Conservation (phyloP, 1,139 yeast species). For the Sugiyamaella castrensis region DNA sequence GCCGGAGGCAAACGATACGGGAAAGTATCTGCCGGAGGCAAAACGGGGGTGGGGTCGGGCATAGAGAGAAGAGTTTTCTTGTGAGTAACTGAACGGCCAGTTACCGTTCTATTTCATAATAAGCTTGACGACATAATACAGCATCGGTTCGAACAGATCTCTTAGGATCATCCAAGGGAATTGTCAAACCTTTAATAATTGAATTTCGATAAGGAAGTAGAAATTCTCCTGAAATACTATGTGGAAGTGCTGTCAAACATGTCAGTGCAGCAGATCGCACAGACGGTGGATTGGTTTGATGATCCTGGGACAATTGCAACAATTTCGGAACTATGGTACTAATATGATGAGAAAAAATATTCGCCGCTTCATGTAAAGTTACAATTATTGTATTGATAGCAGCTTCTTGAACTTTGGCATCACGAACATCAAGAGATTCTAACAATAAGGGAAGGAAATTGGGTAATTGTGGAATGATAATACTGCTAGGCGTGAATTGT, state of each 20-base stretch:
- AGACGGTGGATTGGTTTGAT: conserved; percentile 32
- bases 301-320: conserved; percentile 34
- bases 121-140: conserved; percentile 74
- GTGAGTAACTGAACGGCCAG: too few relatives aligned
- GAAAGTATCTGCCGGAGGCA: too few relatives aligned
- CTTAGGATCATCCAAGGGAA: conserved; percentile 67
- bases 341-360: conserved; percentile 51
- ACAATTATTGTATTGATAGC: conserved; percentile 48
- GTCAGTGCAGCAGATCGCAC: conserved; percentile 59
- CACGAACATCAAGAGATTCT: conserved; percentile 55
- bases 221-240: conserved; percentile 40
- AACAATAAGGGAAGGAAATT: conserved; percentile 68
- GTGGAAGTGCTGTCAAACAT: conserved; percentile 51
- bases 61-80: not conserved
- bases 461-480: conserved; percentile 59
- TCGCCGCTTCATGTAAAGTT: conserved; percentile 54
- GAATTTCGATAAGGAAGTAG: conserved; percentile 52
- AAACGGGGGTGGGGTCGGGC: too few relatives aligned
- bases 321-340: conserved; percentile 57
- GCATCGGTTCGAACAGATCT: conserved; percentile 73
- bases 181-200: conserved; percentile 49
- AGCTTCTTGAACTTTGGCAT: conserved; percentile 53
- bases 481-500: conserved; percentile 58
- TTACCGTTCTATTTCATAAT: conserved; percentile 49
- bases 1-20: too few relatives aligned